Conservation (phyloP, 1,139 yeast genomes). For the Yamadazyma epiphylla region DNA sequence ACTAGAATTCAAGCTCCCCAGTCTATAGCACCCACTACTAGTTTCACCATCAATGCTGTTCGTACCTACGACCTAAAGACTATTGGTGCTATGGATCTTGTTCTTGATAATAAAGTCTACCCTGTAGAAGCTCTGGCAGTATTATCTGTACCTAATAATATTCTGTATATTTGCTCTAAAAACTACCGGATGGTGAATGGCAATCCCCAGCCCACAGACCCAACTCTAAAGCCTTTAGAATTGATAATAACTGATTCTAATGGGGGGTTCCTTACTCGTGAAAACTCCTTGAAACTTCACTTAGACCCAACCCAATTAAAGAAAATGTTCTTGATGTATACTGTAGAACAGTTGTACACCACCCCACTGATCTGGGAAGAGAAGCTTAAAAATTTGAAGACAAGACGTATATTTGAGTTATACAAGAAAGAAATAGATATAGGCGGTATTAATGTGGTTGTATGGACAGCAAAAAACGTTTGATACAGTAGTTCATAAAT, state of each 20-base stretch:
- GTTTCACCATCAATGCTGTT: neutral
- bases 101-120: slow-evolving; percentile 15
- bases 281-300: slow-evolving; percentile 16
- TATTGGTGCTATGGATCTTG: slow-evolving; percentile 2
- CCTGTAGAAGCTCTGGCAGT: slow-evolving; percentile 15
- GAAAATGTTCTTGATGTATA: slow-evolving; percentile 13
- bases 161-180: slow-evolving; percentile 23
- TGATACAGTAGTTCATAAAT: neutral
- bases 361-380: slow-evolving; percentile 4
- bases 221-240: slow-evolving; percentile 19
- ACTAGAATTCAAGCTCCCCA: no score
- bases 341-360: slow-evolving; percentile 20
- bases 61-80: neutral
- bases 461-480: slow-evolving; percentile 8
- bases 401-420: slow-evolving; percentile 2
- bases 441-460: slow-evolving; percentile 3
- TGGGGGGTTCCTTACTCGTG: slow-evolving; percentile 7
- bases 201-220: slow-evolving; percentile 16
- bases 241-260: slow-evolving; percentile 16
- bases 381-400: slow-evolving; percentile 1
- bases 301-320: slow-evolving; percentile 15
- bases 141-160: slow-evolving; percentile 21
- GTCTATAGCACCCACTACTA: neutral
- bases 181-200: slow-evolving; percentile 12
- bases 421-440: slow-evolving; percentile 11